A percentile compares a stretch with the other conserved stretches of the same genome.
Evolutionary conservation across 176 grass and related monocot genomes (phyloP).

Genomic region (Raddia distichophylla): DNA sequence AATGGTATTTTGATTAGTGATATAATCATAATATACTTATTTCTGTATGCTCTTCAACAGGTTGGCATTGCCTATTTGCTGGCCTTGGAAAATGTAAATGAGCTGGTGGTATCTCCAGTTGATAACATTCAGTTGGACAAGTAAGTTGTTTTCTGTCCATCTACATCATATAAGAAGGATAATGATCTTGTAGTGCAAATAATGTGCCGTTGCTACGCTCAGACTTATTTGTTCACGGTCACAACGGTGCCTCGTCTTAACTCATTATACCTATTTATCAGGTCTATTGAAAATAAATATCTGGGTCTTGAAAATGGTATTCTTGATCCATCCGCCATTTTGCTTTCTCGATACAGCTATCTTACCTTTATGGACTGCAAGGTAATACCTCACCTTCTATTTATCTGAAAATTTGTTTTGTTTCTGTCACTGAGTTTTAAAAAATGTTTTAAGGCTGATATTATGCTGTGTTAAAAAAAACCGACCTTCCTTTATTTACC

Average conservation of each 20-base stretch:
- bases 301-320: constrained; percentile 93
- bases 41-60: constrained; percentile 50
- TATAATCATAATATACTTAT: constrained; percentile 4
- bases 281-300: constrained; percentile 91
- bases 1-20: background rate
- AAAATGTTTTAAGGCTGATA: background rate
- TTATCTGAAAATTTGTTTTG: constrained; percentile 30
- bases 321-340: constrained; percentile 91
- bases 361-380: constrained; percentile 95
- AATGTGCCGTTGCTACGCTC: background rate
- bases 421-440: background rate
- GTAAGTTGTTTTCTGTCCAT: constrained; percentile 49
- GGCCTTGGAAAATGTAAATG: constrained; percentile 84
- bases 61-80: constrained; percentile 95
- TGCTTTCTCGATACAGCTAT: constrained; percentile 80
- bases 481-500: background rate
- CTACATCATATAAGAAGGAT: constrained; percentile 8
- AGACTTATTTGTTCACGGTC: background rate
- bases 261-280: constrained; percentile 37
- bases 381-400: constrained; percentile 49
- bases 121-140: constrained; percentile 92
- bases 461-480: background rate
- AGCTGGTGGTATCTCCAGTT: constrained; percentile 54
- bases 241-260: background rate
- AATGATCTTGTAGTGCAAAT: background rate